Conservation (phyloP, 2,329 filamentous ascomycete genomes). For the Aquanectria penicillioides region DNA sequence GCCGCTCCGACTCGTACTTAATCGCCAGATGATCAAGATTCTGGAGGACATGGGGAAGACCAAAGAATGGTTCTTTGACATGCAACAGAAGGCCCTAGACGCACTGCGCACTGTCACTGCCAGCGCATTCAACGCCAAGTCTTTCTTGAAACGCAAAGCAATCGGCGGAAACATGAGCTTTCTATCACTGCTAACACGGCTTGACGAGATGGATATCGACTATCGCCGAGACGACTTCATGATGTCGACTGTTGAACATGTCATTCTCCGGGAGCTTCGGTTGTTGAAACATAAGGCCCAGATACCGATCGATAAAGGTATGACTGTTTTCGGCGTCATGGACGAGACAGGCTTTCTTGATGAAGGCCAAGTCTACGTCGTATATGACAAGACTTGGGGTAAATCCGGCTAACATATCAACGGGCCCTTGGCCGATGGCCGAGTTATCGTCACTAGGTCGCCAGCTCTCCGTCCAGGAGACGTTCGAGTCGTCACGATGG, state of each 20-base stretch:
- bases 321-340: slow-evolving; percentile 85
- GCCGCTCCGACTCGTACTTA: slow-evolving; percentile 76
- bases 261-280: slow-evolving; percentile 75
- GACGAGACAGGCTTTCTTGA: slow-evolving; percentile 78
- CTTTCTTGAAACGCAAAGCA: slow-evolving; percentile 70
- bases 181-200: slow-evolving; percentile 68
- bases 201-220: slow-evolving; percentile 67
- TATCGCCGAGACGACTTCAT: slow-evolving; percentile 77
- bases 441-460: slow-evolving; percentile 77
- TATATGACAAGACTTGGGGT: slow-evolving; percentile 56
- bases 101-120: slow-evolving; percentile 68
- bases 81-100: slow-evolving; percentile 72
- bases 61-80: slow-evolving; percentile 66
- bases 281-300: slow-evolving; percentile 82
- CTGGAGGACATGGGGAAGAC: slow-evolving; percentile 79
- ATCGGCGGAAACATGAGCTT: slow-evolving; percentile 71
- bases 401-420: slow-evolving; percentile 40
- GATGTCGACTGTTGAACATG: slow-evolving; percentile 74
- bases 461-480: slow-evolving; percentile 87
- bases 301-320: slow-evolving; percentile 75
- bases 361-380: slow-evolving; percentile 75
- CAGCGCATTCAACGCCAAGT: slow-evolving; percentile 68
- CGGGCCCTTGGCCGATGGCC: slow-evolving; percentile 46
- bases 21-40: slow-evolving; percentile 86
- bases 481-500: slow-evolving; percentile 72